Base-by-base conservation (phyloP, 75 land plant genomes). In the Cunninghamia lanceolata region DNA sequence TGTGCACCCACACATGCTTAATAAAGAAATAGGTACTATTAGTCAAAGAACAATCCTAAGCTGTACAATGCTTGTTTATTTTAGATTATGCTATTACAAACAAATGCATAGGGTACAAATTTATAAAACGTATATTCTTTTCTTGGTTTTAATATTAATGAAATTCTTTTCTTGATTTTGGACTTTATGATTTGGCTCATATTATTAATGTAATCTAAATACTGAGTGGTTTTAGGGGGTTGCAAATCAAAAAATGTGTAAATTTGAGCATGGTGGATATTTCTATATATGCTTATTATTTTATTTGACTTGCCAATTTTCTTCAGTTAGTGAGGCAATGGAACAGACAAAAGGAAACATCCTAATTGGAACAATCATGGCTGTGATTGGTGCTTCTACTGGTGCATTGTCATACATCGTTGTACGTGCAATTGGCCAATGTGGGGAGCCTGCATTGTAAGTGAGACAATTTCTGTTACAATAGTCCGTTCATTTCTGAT, bases 361-460 rank as follows among this genome's bases (percentile, higher is more conserved):
- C 30, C 83, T 43, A 50, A 59, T 84, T 66, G 90, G 90, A 84
- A 56, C 89, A 25, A 16, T 46, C 14, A 84, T 88, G 86, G 90
- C 90, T 40, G 47, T 89, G 76, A 53, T 89, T 88, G 90, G 90
- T 50, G 90, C 90, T 38, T 74, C 89, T 46, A 85, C 85, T 42
- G 88, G 88, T 85, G 88, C 88, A 28, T 43, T 87, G 71, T 88
- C 90, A 53, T 89, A 89, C 84, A 89, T 89, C 14, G 83, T 88
- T 82, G 76, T 89, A n/a, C 90, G 90, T 30, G 84, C 74, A 36
- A 73, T 89, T 77, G 90, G 90, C 32, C 82, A 84, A 42, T 89
- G 73, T 36, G 90, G 90, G 34, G 90, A 89, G 59, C 90, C 90
- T 28, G 90, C 90, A 35, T 53, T 88, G 89, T 88, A 87, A 88